Evolutionary conservation across 139 green algal genomes (phyloP).

Genomic region (Limnomonas spitsbergensis): DNA sequence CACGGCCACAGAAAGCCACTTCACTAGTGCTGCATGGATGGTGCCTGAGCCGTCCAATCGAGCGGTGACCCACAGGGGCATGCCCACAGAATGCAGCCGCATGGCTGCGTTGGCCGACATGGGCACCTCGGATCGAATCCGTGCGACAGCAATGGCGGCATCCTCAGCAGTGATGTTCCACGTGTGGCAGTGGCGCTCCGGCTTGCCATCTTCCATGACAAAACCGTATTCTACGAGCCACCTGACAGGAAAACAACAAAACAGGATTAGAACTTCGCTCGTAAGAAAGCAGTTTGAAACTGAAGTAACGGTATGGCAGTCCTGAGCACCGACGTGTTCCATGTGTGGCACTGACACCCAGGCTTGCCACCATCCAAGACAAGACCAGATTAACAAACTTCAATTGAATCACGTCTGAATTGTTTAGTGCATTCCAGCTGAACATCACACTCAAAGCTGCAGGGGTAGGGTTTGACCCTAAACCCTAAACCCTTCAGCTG

Average conservation of each 20-base stretch:
- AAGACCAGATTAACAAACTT: too few relatives aligned
- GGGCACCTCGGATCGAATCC: not conserved
- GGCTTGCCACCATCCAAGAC: too few relatives aligned
- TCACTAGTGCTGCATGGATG: not conserved
- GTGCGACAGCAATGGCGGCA: not conserved
- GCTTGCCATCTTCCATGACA: constrained; percentile 1
- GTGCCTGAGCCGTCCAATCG: not conserved
- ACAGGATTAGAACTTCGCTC: too few relatives aligned
- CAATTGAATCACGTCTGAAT: too few relatives aligned
- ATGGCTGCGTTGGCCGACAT: not conserved
- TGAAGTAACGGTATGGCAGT: too few relatives aligned
- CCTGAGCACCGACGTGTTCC: too few relatives aligned
- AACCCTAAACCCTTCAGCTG: too few relatives aligned
- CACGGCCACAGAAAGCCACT: not conserved
- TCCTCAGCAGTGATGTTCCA: not conserved
- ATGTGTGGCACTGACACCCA: too few relatives aligned
- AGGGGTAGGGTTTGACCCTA: too few relatives aligned
- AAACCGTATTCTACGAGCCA: constrained; percentile 11
- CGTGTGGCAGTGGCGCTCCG: constrained; percentile 6
- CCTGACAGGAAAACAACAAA: not conserved
- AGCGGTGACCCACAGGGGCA: not conserved
- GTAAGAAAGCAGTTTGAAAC: too few relatives aligned
- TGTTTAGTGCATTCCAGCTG: too few relatives aligned
- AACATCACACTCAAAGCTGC: too few relatives aligned
- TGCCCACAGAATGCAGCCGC: not conserved